Conservation (phyloP, 805 yeast species). For the Cyberlindnera xylosilytica region DNA sequence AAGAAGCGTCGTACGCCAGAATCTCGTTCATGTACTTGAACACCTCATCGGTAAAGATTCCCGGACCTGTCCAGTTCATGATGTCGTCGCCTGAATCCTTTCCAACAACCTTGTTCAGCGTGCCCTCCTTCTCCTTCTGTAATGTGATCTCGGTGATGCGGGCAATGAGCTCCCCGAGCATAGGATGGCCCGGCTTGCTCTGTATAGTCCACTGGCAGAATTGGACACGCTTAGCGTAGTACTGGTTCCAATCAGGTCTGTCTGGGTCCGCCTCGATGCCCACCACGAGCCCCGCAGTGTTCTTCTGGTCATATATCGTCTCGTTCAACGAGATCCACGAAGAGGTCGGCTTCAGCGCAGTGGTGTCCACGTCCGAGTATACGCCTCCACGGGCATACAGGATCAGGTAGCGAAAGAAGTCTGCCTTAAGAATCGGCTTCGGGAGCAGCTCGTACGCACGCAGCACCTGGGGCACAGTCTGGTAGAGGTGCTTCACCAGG, state of each 20-base stretch:
- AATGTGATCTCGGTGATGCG: conserved; percentile 76
- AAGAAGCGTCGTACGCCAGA: conserved; percentile 1
- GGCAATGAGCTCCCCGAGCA: conserved; percentile 74
- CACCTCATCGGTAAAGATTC: conserved; percentile 84
- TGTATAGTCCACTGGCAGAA: conserved; percentile 97
- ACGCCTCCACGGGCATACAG: conserved; percentile 59
- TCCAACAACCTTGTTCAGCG: conserved; percentile 46
- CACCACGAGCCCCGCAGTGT: conserved; percentile 69
- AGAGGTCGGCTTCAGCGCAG: conserved; percentile 64
- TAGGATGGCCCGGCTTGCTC: conserved; percentile 88
- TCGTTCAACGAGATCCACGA: conserved; percentile 64
- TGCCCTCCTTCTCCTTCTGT: conserved; percentile 44
- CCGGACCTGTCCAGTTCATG: conserved; percentile 97
- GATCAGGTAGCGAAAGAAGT: conserved; percentile 86
- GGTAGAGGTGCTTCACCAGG: conserved; percentile 53
- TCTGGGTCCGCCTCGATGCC: conserved; percentile 99
- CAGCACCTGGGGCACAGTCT: conserved; percentile 71
- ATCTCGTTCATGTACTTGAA: conserved; percentile 72
- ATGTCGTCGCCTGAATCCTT: conserved; percentile 71
- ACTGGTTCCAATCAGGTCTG: conserved; percentile 86
- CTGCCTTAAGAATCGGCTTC: conserved; percentile 80
- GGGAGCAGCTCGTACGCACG: conserved; percentile 79
- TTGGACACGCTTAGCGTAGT: conserved; percentile 92
- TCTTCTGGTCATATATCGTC: conserved; percentile 15
- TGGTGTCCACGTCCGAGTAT: conserved; percentile 84